Percentiles rank a stretch among this genome's conserved stretches.
Evolutionary conservation across 441 rosid genomes (phyloP).

Genomic region (Raphanus hybrid): DNA sequence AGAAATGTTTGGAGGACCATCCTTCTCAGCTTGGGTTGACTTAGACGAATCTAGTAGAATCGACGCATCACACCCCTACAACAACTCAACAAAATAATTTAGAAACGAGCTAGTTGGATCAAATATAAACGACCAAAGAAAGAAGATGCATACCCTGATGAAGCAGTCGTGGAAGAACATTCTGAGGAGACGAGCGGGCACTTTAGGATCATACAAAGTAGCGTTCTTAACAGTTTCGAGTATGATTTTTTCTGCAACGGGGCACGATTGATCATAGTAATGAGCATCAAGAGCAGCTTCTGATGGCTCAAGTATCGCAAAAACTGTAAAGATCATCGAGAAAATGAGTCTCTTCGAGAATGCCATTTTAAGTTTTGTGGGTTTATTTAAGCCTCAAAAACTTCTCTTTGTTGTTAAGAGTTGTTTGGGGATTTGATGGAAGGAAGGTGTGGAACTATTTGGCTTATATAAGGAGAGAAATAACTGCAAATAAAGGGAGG

Average conservation of each 20-base stretch:
- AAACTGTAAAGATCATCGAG: conserved; percentile 30
- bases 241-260: conserved; percentile 69
- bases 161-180: conserved; percentile 95
- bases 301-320: conserved; percentile 36
- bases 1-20: conserved; percentile 75
- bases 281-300: conserved; percentile 54
- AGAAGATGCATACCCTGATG: conserved; percentile 59
- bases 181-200: conserved; percentile 78
- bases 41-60: conserved; percentile 66
- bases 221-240: conserved; percentile 62
- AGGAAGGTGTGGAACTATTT: conserved; percentile 6
- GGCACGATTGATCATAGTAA: conserved; percentile 72
- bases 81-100: neutral
- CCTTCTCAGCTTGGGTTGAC: conserved; percentile 77
- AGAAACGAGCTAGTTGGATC: neutral
- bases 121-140: neutral
- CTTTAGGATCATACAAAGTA: conserved; percentile 66
- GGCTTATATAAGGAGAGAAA: conserved; percentile 8
- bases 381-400: neutral
- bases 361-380: conserved; percentile 44
- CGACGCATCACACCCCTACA: conserved; percentile 84
- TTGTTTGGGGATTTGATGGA: conserved; percentile 35
- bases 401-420: conserved; percentile 8
- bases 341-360: conserved; percentile 28
- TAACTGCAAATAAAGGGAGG: conserved; percentile 1